Percentiles rank a stretch among this genome's conserved stretches.
phyloP scores from a whole-genome alignment of 805 yeast genomes.

The Kuraishia cidri region DNA sequence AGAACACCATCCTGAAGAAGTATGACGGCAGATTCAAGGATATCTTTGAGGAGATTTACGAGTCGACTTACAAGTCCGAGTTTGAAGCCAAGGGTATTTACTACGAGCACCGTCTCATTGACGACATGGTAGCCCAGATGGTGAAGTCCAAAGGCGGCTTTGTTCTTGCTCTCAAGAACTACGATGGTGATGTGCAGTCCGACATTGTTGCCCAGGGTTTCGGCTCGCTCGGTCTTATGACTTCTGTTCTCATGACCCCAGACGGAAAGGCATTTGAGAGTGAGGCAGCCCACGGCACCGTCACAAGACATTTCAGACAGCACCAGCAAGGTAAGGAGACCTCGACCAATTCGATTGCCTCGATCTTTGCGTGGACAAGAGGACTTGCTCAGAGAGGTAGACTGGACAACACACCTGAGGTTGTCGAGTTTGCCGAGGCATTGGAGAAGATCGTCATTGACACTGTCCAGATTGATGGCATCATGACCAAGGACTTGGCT shows the following conservation, averaged over 20 bases:
- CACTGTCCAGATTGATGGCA: constrained; percentile 74
- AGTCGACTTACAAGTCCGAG: constrained; percentile 50
- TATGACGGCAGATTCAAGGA: constrained; percentile 97
- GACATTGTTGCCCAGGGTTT: constrained; percentile 98
- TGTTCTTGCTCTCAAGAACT: constrained; percentile 93
- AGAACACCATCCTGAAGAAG: constrained; percentile 88
- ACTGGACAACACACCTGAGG: constrained; percentile 81
- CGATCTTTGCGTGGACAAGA: constrained; percentile 95
- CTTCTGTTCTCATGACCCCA: constrained; percentile 93
- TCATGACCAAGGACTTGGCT: constrained; percentile 96
- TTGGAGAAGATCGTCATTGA: constrained; percentile 82
- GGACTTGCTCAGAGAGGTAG: constrained; percentile 91
- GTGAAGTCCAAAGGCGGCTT: constrained; percentile 91
- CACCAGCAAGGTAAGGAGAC: constrained; percentile 97
- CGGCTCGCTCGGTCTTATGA: constrained; percentile 95
- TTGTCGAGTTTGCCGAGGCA: constrained; percentile 65
- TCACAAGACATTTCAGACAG: constrained; percentile 93
- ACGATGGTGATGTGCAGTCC: constrained; percentile 96
- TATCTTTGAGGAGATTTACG: constrained; percentile 78
- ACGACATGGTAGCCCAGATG: constrained; percentile 99
- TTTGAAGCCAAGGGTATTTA: constrained; percentile 82
- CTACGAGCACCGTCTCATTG: constrained; percentile 95
- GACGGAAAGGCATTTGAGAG: constrained; percentile 94
- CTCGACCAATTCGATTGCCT: constrained; percentile 94
- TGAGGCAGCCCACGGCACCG: constrained; percentile 99